A percentile compares a stretch with the other conserved stretches of the same genome.
These are phyloP conservation scores for Bremia lactucae DNA, from an alignment of 352 stramenopile genomes.

Conservation along the genomic window DNA sequence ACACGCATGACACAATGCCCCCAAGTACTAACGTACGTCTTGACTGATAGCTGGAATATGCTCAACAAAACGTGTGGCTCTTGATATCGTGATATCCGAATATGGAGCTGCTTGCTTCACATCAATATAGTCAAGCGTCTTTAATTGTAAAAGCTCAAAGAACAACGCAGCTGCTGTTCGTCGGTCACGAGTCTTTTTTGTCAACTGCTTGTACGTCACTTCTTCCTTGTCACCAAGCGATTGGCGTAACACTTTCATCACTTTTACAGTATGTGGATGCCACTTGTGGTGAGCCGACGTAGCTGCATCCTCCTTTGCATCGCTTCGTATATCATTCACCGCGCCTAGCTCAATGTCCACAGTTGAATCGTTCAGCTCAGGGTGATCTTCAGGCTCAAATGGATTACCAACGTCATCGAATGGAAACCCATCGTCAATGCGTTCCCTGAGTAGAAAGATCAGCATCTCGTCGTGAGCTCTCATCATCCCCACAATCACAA, in stretches of 20 bases:
- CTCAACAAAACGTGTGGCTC: constrained; percentile 56
- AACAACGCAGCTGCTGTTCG: constrained; percentile 90
- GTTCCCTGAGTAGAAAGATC: constrained; percentile 21
- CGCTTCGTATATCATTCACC: constrained; percentile 66
- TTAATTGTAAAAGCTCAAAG: constrained; percentile 96
- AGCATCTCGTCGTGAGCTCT: not conserved
- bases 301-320: constrained; percentile 33
- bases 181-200: constrained; percentile 67
- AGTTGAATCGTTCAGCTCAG: constrained; percentile 53
- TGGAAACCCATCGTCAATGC: constrained; percentile 21
- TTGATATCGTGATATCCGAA: constrained; percentile 89
- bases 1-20: constrained; percentile 20
- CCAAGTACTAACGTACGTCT: constrained; percentile 7
- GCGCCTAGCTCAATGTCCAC: constrained; percentile 76
- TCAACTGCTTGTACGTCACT: constrained; percentile 81
- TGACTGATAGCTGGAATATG: constrained; percentile 72
- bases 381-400: constrained; percentile 36
- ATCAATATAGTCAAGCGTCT: constrained; percentile 96
- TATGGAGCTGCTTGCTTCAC: constrained; percentile 89
- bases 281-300: constrained; percentile 87
- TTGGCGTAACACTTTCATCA: constrained; percentile 83
- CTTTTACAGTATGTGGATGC: constrained; percentile 96
- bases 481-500: not conserved
- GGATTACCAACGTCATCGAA: constrained; percentile 49
- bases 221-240: constrained; percentile 67